Conservation (phyloP, 805 yeast genomes). For the Hanseniaspora lindneri region DNA sequence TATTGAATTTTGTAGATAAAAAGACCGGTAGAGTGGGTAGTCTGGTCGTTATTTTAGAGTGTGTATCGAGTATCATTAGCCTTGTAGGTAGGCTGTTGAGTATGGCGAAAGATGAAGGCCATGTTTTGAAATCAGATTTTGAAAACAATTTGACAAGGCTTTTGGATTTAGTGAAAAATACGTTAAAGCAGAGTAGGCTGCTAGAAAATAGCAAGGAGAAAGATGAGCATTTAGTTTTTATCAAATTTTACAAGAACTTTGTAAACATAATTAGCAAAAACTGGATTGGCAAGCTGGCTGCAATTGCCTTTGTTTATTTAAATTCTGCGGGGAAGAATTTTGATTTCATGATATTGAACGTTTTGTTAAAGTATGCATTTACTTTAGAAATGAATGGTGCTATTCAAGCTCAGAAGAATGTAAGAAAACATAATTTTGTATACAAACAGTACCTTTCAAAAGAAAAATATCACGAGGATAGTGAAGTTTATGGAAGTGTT, state of each 20-base stretch:
- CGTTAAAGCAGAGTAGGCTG: not conserved
- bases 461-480: not conserved
- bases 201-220: not conserved
- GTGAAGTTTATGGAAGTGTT: not conserved
- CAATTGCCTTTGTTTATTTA: not conserved
- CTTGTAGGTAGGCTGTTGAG: not conserved
- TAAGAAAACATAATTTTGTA: not conserved
- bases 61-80: not conserved
- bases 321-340: not conserved
- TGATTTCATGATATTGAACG: not conserved
- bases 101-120: not conserved
- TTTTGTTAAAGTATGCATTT: slow-evolving; percentile 1
- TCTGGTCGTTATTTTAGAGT: not conserved
- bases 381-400: slow-evolving; percentile 3
- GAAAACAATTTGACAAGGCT: not conserved
- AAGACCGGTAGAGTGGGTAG: not conserved
- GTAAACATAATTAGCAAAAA: not conserved
- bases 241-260: not conserved
- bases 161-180: not conserved
- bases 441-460: not conserved
- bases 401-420: not conserved
- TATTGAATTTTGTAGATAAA: not conserved
- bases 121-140: not conserved
- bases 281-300: slow-evolving; percentile 1
- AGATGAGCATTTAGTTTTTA: not conserved